A percentile compares a stretch with the other conserved stretches of the same genome.
Evolutionary conservation across 2,329 filamentous ascomycete species (phyloP).

Genomic region (Cordyceps cateniannulata): DNA sequence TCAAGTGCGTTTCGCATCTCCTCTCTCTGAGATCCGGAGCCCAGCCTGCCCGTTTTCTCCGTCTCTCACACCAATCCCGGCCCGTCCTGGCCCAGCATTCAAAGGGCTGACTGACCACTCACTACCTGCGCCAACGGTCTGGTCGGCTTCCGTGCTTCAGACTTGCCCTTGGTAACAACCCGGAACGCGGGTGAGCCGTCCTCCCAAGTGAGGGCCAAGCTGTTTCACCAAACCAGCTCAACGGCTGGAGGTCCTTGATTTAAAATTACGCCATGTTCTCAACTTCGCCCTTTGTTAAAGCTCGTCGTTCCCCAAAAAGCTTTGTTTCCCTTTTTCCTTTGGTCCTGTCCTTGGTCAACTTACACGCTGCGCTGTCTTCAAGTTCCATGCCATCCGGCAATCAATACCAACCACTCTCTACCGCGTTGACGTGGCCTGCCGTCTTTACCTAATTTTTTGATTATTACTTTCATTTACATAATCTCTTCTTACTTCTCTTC

Average conservation of each 20-base stretch:
- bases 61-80: background rate
- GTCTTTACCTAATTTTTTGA: background rate
- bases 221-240: slow-evolving; percentile 6
- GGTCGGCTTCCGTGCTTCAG: background rate
- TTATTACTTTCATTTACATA: background rate
- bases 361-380: background rate
- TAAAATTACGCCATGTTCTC: background rate
- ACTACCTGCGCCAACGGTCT: background rate
- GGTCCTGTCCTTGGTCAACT: background rate
- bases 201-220: slow-evolving; percentile 1
- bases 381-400: background rate
- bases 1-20: background rate
- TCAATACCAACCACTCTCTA: background rate
- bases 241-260: background rate
- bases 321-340: background rate
- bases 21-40: background rate
- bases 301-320: background rate
- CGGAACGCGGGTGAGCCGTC: slow-evolving; percentile 6
- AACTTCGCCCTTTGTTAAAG: background rate
- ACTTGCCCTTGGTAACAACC: background rate
- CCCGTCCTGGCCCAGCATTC: background rate
- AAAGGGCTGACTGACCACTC: background rate
- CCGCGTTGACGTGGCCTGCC: slow-evolving; percentile 10
- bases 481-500: background rate
- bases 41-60: background rate